phyloP scores from a whole-genome alignment of 2,329 filamentous ascomycete genomes.

The Dactylellina drechsleri region DNA sequence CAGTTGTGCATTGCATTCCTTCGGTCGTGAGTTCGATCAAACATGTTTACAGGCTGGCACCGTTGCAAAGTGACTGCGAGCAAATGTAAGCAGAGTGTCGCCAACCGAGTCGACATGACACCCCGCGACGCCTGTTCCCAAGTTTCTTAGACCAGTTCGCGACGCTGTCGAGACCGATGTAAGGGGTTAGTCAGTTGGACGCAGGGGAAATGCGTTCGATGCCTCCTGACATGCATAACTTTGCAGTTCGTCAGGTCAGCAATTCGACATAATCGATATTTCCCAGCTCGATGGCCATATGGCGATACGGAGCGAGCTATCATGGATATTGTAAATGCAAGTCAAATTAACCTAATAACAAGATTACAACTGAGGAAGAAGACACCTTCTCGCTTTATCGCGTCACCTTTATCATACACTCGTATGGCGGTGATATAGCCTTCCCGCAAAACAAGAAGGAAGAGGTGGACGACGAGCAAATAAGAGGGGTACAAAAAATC shows the following conservation, averaged over 20 bases:
- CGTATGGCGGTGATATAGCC: background rate
- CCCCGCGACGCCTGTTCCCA: background rate
- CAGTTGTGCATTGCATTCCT: background rate
- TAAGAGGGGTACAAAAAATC: too few species aligned
- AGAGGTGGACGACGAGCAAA: too few species aligned
- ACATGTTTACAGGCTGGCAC: too few species aligned
- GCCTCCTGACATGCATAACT: background rate
- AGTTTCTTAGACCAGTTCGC: too few species aligned
- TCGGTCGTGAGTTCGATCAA: too few species aligned
- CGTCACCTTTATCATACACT: background rate
- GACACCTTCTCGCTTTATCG: background rate
- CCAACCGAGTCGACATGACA: conserved; percentile 6
- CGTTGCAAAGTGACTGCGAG: too few species aligned
- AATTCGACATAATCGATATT: conserved; percentile 10
- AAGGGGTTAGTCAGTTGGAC: conserved; percentile 1
- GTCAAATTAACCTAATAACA: background rate
- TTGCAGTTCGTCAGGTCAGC: conserved; percentile 12
- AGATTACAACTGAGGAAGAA: background rate
- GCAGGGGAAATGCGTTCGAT: conserved; percentile 10
- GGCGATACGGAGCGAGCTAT: too few species aligned
- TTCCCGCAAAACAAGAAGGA: background rate
- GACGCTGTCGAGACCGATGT: background rate
- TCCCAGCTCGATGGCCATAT: background rate
- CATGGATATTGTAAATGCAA: too few species aligned
- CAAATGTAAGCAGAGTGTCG: background rate